Percentiles rank a stretch among this genome's conserved stretches.
phyloP scores from a whole-genome alignment of 306 rosid species.

The Luffa aegyptiaca region DNA sequence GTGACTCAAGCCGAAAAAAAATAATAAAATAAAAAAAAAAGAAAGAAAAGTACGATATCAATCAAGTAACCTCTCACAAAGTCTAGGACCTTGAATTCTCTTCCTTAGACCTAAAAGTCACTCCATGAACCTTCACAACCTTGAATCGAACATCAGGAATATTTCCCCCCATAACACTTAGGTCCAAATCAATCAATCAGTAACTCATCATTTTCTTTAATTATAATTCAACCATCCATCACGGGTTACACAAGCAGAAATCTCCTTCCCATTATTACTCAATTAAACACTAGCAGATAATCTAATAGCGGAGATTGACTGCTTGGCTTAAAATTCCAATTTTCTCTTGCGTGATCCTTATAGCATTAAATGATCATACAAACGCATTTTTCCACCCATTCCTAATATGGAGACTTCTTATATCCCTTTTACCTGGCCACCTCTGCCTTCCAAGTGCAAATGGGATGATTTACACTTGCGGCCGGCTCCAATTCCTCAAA shows the following conservation, averaged over 20 bases:
- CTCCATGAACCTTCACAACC: slow-evolving; percentile 19
- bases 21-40: background rate
- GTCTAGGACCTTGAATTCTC: slow-evolving; percentile 18
- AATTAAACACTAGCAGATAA: slow-evolving; percentile 18
- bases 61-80: background rate
- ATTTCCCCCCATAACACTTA: slow-evolving; percentile 17
- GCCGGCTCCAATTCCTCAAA: slow-evolving; percentile 25
- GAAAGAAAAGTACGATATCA: too few relatives aligned
- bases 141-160: slow-evolving; percentile 20
- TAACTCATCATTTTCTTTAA: slow-evolving; percentile 19
- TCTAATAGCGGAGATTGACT: slow-evolving; percentile 16
- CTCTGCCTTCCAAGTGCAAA: slow-evolving; percentile 12
- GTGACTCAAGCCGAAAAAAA: too few relatives aligned
- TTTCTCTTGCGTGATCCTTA: slow-evolving; percentile 7
- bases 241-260: slow-evolving; percentile 13
- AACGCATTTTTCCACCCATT: slow-evolving; percentile 20
- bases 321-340: slow-evolving; percentile 6
- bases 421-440: slow-evolving; percentile 15
- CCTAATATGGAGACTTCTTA: slow-evolving; percentile 21
- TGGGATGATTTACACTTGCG: slow-evolving; percentile 15
- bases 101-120: slow-evolving; percentile 17
- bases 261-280: slow-evolving; percentile 20
- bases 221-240: slow-evolving; percentile 22
- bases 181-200: slow-evolving; percentile 22
- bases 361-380: slow-evolving; percentile 20